These are phyloP conservation scores for Gynandropsis gynandra DNA, from an alignment of 345 rosid genomes.

Conservation along the genomic window DNA sequence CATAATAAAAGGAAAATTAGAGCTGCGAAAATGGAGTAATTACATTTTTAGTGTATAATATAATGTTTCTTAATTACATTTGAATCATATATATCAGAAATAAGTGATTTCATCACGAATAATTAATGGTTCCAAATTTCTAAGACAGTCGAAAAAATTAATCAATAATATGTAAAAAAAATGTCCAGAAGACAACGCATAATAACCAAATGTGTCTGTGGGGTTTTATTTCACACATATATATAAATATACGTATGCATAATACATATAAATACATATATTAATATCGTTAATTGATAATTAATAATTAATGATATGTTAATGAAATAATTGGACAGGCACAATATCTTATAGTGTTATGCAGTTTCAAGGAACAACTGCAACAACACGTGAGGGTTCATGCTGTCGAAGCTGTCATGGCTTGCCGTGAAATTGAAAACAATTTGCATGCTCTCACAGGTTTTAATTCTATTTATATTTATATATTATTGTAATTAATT, in stretches of 20 bases:
- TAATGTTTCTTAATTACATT: no score
- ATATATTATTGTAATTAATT: no score
- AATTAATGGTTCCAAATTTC: no score
- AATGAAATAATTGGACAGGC: conserved; percentile 35
- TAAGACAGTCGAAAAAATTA: no score
- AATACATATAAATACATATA: background rate
- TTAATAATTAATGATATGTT: background rate
- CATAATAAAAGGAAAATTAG: no score
- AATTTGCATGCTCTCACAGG: conserved; percentile 90
- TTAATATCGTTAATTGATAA: background rate
- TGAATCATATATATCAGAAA: no score
- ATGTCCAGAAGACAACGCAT: background rate
- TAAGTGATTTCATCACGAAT: no score
- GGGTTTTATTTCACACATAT: conserved; percentile 3
- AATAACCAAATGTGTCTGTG: background rate
- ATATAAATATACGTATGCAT: conserved; percentile 8
- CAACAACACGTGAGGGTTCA: conserved; percentile 98
- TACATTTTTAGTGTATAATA: no score
- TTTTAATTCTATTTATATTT: conserved; percentile 22
- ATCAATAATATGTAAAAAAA: no score
- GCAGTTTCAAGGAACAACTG: conserved; percentile 94
- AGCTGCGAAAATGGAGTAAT: no score
- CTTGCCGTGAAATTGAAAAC: conserved; percentile 93
- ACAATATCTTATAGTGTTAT: conserved; percentile 82
- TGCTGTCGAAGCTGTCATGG: conserved; percentile 98